Base-by-base conservation (phyloP, 768 basidiomycete species). In the Lactarius indigo region DNA sequence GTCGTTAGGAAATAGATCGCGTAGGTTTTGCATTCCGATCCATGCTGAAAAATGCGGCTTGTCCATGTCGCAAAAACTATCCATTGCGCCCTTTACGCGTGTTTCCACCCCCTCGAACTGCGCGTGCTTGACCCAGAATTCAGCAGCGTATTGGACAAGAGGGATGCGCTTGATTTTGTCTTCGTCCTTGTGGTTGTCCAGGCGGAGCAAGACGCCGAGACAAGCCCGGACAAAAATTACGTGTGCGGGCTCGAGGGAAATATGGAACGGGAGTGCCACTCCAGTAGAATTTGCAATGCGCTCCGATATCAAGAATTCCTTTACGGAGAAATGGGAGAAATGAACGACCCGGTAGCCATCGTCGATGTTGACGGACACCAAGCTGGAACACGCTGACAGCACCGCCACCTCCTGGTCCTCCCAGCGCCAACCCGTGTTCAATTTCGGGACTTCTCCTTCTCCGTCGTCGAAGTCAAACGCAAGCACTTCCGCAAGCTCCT, bases 401-500 rank as follows among this genome's bases (percentile, higher is more conserved):
- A 39, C 26, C 10, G 39, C 59, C 18, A 42, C 17, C 28, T 44
- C n/a, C 1, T 17, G 10, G 10, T 41, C 23, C 8, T 41, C 59
- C 39, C 33, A 60, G 4, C 59, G 26, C 33, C 28, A 60, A 13
- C 8, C 18, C 2, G 59, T 12, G 18, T 41, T 60, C 28, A 37
- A 37, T 26, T 33, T 55, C 39, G 26, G 54, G 54, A 35, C 8
- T 35, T 35, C 35, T 35, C 35, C 35, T 35, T 35, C 35, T 35
- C 17, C 8, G 2, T 18, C 30, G 3, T 41, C 20, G 20, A 44
- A 60, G 41, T 60, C 59, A 15, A 60, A 18, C 0, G 44, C 37
- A n/a, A 60, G 41, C 6, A 60, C 39, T 5, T 59, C 59, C 4
- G 59, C 59, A 33, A 59, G 59, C 10, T 59, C 59, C n/a, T 59